These are phyloP conservation scores for Millerozyma miso DNA, from an alignment of 805 yeast genomes.

Conservation along the genomic window DNA sequence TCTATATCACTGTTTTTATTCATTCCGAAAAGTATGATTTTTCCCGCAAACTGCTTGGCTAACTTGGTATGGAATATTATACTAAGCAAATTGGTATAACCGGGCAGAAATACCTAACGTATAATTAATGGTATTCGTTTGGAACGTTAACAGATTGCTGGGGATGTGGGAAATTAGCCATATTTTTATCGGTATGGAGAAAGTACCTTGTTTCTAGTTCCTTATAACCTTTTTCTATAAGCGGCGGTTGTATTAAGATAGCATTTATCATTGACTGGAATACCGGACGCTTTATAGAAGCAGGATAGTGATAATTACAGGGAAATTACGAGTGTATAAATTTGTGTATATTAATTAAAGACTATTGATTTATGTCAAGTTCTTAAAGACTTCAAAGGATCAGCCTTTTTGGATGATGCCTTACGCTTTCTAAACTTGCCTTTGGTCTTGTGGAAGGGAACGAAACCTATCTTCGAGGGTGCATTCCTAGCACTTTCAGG, in stretches of 20 bases:
- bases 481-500: slow-evolving; percentile 70
- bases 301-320: too few relatives aligned
- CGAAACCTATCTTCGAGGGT: slow-evolving; percentile 58
- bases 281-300: too few relatives aligned
- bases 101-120: too few relatives aligned
- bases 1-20: slow-evolving; percentile 48
- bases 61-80: slow-evolving; percentile 54
- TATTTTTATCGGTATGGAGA: too few relatives aligned
- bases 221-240: too few relatives aligned
- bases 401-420: slow-evolving; percentile 41
- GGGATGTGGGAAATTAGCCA: too few relatives aligned
- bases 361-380: slow-evolving; percentile 8
- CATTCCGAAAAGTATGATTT: slow-evolving; percentile 46
- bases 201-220: too few relatives aligned
- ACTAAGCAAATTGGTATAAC: slow-evolving; percentile 30
- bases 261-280: too few relatives aligned
- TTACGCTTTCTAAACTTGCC: slow-evolving; percentile 39
- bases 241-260: too few relatives aligned
- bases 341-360: not conserved
- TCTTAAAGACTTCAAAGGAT: slow-evolving; percentile 58
- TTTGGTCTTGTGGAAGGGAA: slow-evolving; percentile 62
- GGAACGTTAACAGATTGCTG: too few relatives aligned
- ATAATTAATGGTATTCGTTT: too few relatives aligned
- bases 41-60: slow-evolving; percentile 56
- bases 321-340: not conserved